phyloP scores from a whole-genome alignment of 345 rosid species.

The Leavenworthia alabamica region DNA sequence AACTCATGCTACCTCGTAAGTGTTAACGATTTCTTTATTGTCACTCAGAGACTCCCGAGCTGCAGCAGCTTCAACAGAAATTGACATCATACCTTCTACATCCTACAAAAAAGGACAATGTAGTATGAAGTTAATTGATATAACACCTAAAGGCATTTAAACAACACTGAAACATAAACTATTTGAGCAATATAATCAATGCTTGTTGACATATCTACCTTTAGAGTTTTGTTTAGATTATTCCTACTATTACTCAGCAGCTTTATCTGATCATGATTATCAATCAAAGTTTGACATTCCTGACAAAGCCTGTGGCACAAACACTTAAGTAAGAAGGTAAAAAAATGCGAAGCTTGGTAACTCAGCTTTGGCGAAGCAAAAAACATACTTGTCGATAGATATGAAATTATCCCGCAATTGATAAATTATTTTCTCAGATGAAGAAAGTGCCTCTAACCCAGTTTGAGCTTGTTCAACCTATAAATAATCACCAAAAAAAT shows the following conservation, averaged over 20 bases:
- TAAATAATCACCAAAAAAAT: too few relatives aligned
- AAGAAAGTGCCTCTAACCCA: too few relatives aligned
- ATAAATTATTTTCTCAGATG: too few relatives aligned
- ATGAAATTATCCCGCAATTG: too few relatives aligned
- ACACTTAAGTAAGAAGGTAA: constrained; percentile 2
- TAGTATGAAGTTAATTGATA: neutral
- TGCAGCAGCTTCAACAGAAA: constrained; percentile 93
- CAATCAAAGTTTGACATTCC: constrained; percentile 95
- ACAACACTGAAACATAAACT: neutral
- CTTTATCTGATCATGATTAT: too few relatives aligned
- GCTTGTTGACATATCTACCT: constrained; percentile 36
- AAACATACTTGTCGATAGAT: too few relatives aligned
- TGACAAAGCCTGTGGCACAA: constrained; percentile 63
- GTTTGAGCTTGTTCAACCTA: too few relatives aligned
- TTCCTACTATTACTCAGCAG: constrained; percentile 92
- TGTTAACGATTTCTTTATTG: constrained; percentile 86
- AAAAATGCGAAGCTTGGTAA: neutral
- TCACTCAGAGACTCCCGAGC: constrained; percentile 90
- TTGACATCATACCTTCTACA: constrained; percentile 99
- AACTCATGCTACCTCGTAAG: constrained; percentile 68
- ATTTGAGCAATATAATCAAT: neutral
- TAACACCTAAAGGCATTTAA: constrained; percentile 1
- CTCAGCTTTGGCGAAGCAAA: neutral
- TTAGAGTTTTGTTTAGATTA: constrained; percentile 80
- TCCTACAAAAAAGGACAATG: constrained; percentile 46